A percentile compares a stretch with the other conserved stretches of the same genome.
These are phyloP conservation scores for Sclerotinia minor DNA, from an alignment of 2,329 filamentous ascomycete genomes.

Conservation along the genomic window DNA sequence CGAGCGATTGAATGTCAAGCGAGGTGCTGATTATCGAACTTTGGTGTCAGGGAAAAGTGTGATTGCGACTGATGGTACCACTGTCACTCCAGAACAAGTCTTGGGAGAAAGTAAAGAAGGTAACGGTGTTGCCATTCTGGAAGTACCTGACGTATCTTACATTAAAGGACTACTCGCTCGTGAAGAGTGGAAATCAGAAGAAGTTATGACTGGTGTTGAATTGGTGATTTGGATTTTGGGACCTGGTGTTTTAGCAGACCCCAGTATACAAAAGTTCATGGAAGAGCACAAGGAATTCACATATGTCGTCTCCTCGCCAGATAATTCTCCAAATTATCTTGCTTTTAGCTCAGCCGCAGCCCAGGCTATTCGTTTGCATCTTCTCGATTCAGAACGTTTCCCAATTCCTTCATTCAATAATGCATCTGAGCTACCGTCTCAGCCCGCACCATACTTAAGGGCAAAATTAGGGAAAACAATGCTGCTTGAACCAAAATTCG, in stretches of 20 bases:
- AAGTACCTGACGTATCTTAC: conserved; percentile 71
- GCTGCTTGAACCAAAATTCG: conserved; percentile 37
- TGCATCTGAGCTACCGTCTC: conserved; percentile 19
- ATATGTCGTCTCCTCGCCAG: conserved; percentile 76
- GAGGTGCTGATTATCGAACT: conserved; percentile 56
- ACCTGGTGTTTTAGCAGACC: conserved; percentile 61
- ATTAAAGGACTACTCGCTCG: conserved; percentile 68
- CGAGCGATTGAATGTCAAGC: conserved; percentile 61
- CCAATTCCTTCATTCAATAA: conserved; percentile 67
- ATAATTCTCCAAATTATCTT: conserved; percentile 74
- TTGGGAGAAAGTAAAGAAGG: conserved; percentile 67
- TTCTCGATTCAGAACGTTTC: conserved; percentile 74
- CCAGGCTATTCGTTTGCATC: conserved; percentile 67
- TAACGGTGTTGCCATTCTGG: conserved; percentile 74
- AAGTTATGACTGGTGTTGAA: conserved; percentile 66
- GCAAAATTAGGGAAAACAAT: conserved; percentile 35
- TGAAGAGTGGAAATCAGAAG: conserved; percentile 67
- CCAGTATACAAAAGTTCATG: conserved; percentile 69
- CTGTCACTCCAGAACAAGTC: conserved; percentile 85
- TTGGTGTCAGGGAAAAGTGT: conserved; percentile 67
- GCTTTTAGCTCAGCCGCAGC: conserved; percentile 65
- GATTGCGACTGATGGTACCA: conserved; percentile 61
- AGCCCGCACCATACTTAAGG: conserved; percentile 28
- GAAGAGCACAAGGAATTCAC: conserved; percentile 57
- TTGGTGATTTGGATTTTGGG: conserved; percentile 83